Base-by-base conservation (phyloP, 2,329 filamentous ascomycete genomes). In the Parastagonospora avenae region DNA sequence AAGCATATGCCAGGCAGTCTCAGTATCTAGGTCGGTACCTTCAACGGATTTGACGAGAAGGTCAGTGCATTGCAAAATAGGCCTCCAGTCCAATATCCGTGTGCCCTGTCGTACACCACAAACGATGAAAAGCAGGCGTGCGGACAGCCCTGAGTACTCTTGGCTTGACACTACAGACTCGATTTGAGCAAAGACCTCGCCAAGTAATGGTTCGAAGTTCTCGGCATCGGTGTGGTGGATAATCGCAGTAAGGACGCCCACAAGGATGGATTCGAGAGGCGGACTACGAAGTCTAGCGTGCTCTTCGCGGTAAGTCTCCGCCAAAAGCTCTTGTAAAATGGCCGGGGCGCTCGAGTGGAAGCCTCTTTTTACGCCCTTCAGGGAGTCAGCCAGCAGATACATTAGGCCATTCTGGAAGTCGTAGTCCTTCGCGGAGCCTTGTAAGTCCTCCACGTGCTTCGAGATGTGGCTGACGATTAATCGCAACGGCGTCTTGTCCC, bases 321-420 rank as follows among this genome's bases (percentile, higher is more conserved):
- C 35, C 12, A 86, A 54, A 8, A 87, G 62, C 54, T 80, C 82
- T 39, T 75, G 71, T 19, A 86, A 62, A 15, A 86, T 78, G 8
- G 80, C 77, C 2, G 75, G 64, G 29, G 81, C 84, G 58, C 82
- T 82, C 2, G 83, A 83, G 66, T 87, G 82, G 7, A 87, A 68
- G 0, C 79, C 80, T 42, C 77, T 71, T 55, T 86, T 83, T 28
- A 87, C 75, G 24, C 85, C 85, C 61, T 85, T 85, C 46, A 86
- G 82, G 8, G 92, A 87, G 73, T 97, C 93, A 4, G 91, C 87
- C 66, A 97, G 91, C 80, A 97, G 87, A 14, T 86, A 90, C 91
- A 96, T 97, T 39, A 97, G 74, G 48, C 93, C 94, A 68, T 95
- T 87, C 56, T 89, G 88, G 70, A 96, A 96, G 11, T 91, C 80